Percentiles rank a stretch among this genome's conserved stretches.
These are phyloP conservation scores for Fimicolochytrium jonesii DNA, from an alignment of 192 early-diverging fungal species.

Conservation along the genomic window DNA sequence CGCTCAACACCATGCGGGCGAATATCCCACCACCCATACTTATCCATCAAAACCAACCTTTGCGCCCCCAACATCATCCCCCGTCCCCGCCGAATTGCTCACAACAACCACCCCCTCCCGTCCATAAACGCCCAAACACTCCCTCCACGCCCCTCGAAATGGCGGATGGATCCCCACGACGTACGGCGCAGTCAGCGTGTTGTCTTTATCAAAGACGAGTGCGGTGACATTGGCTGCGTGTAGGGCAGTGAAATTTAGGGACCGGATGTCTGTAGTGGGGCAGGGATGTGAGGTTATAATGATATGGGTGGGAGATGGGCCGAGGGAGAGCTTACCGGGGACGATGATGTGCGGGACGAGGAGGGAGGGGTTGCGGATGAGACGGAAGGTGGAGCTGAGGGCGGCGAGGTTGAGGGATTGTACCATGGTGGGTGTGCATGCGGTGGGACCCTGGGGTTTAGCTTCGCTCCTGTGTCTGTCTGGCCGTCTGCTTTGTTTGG, in stretches of 20 bases:
- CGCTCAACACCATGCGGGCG: too few species aligned
- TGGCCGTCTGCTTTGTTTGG: too few species aligned
- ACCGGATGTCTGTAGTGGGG: conserved; percentile 55
- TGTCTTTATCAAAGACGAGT: conserved; percentile 96
- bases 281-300: not conserved
- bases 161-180: conserved; percentile 59
- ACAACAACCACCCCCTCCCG: conserved; percentile 67
- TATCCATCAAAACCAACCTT: conserved; percentile 28
- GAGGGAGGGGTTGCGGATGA: conserved; percentile 62
- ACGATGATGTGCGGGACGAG: conserved; percentile 75
- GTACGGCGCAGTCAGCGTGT: conserved; percentile 89
- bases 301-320: not conserved
- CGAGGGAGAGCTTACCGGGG: conserved; percentile 34
- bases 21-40: too few species aligned
- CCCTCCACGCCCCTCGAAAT: conserved; percentile 66
- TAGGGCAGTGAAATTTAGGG: conserved; percentile 61
- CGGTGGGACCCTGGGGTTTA: too few species aligned
- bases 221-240: conserved; percentile 58
- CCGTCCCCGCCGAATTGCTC: conserved; percentile 88
- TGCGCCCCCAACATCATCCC: conserved; percentile 56
- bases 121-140: conserved; percentile 61
- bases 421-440: too few species aligned
- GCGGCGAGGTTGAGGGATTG: conserved; percentile 76
- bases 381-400: conserved; percentile 47
- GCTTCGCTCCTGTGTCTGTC: too few species aligned